Percentiles rank a stretch among this genome's conserved stretches.
Conservation (phyloP, 371 early-diverging fungal species). For the Quaeritorhiza haematococci region DNA sequence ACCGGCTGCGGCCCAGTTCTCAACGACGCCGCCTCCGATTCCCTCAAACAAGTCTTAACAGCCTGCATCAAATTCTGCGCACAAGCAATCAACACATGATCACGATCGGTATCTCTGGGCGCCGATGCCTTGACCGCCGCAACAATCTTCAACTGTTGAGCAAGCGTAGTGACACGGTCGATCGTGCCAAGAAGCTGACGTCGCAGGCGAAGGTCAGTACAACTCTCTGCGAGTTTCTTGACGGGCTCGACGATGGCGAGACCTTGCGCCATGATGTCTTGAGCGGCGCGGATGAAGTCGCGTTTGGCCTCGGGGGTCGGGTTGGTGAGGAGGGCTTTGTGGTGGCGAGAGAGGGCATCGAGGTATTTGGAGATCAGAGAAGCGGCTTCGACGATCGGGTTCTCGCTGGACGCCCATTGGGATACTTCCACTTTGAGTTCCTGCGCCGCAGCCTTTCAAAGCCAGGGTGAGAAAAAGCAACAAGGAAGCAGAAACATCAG, state of each 20-base stretch:
- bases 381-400: slow-evolving; percentile 34
- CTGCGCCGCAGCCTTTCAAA: slow-evolving; percentile 50
- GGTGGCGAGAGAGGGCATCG: slow-evolving; percentile 20
- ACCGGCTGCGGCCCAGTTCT: slow-evolving; percentile 7
- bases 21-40: slow-evolving; percentile 35
- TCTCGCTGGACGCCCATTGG: slow-evolving; percentile 33
- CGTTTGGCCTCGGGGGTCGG: slow-evolving; percentile 27
- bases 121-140: slow-evolving; percentile 43
- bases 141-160: slow-evolving; percentile 45
- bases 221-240: slow-evolving; percentile 23
- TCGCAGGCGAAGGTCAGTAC: slow-evolving; percentile 36
- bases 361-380: slow-evolving; percentile 28
- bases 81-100: slow-evolving; percentile 34
- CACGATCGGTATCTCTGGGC: slow-evolving; percentile 37
- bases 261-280: slow-evolving; percentile 26
- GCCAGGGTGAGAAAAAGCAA: too few species aligned
- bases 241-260: slow-evolving; percentile 13
- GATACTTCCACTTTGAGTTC: slow-evolving; percentile 46
- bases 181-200: slow-evolving; percentile 16
- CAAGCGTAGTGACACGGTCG: slow-evolving; percentile 34
- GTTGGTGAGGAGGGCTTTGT: slow-evolving; percentile 9
- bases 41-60: slow-evolving; percentile 27
- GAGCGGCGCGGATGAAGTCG: slow-evolving; percentile 36
- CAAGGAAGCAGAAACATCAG: too few species aligned
- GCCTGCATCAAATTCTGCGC: slow-evolving; percentile 37